A percentile compares a stretch with the other conserved stretches of the same genome.
phyloP scores from a whole-genome alignment of 2,329 filamentous ascomycete species.

The Uncinocarpus reesii region DNA sequence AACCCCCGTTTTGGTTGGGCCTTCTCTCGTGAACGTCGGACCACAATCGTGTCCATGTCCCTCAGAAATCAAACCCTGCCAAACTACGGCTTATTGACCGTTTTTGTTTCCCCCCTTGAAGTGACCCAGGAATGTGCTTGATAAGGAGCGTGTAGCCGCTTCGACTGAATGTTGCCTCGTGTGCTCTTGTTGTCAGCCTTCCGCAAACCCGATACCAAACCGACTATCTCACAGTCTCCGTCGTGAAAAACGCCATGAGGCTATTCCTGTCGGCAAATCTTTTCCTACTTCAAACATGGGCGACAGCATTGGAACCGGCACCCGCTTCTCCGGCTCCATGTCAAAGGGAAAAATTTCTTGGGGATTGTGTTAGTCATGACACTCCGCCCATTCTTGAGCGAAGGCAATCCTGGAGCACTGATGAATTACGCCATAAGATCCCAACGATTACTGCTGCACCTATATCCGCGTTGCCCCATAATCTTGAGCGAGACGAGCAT shows the following conservation, averaged over 20 bases:
- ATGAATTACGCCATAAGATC: neutral
- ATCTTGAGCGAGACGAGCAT: neutral
- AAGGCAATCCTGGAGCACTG: neutral
- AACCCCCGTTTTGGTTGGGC: too few species aligned
- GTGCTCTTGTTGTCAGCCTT: too few species aligned
- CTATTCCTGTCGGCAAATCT: neutral
- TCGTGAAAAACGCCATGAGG: slow-evolving; percentile 4
- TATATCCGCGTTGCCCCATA: neutral
- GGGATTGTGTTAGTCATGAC: neutral
- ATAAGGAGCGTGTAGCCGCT: neutral
- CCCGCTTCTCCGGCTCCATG: neutral
- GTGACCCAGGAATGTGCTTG: neutral
- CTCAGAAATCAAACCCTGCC: too few species aligned
- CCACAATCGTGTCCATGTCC: too few species aligned
- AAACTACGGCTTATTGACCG: too few species aligned
- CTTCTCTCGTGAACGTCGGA: too few species aligned
- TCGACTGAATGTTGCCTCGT: neutral
- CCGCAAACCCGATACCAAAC: too few species aligned
- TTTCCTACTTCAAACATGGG: slow-evolving; percentile 1
- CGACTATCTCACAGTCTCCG: too few species aligned
- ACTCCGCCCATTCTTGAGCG: neutral
- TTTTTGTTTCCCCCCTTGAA: too few species aligned
- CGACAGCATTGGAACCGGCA: neutral
- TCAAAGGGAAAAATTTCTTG: neutral
- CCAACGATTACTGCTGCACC: neutral